phyloP scores from a whole-genome alignment of 495 filamentous ascomycete genomes.

The Trichoderma asperelloides region DNA sequence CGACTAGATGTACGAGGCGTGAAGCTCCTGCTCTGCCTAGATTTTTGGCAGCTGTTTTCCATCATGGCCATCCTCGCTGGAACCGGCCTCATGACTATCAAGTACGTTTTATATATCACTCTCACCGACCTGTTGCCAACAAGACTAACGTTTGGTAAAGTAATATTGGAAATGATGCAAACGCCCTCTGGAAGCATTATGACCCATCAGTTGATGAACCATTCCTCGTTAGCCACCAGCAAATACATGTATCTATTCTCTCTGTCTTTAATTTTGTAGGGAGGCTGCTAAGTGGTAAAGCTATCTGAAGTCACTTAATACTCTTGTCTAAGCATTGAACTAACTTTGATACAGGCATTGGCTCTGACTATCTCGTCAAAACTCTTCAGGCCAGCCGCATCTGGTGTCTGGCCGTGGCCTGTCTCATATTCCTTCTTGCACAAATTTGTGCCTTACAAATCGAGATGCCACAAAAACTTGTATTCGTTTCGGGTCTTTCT shows the following conservation, averaged over 20 bases:
- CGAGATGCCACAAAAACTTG: slow-evolving; percentile 68
- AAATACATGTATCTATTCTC: slow-evolving; percentile 87
- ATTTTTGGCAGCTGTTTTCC: slow-evolving; percentile 85
- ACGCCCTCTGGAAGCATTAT: slow-evolving; percentile 69
- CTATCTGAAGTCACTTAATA: not conserved
- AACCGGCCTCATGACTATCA: slow-evolving; percentile 97
- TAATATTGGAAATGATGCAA: slow-evolving; percentile 92
- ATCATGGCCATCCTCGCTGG: slow-evolving; percentile 85
- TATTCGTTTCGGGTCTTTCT: slow-evolving; percentile 69
- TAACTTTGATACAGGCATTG: slow-evolving; percentile 50
- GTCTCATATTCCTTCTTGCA: slow-evolving; percentile 67
- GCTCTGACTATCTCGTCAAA: slow-evolving; percentile 82
- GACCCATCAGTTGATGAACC: slow-evolving; percentile 61
- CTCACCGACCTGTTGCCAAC: not conserved
- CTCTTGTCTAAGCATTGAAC: not conserved
- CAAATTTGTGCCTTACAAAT: slow-evolving; percentile 75
- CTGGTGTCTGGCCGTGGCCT: slow-evolving; percentile 79
- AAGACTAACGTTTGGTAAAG: slow-evolving; percentile 41
- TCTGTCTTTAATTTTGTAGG: slow-evolving; percentile 79
- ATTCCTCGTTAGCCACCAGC: slow-evolving; percentile 75
- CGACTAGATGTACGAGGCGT: slow-evolving; percentile 86
- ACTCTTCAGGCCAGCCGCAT: slow-evolving; percentile 67
- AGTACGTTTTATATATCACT: slow-evolving; percentile 49
- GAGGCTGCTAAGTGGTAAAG: slow-evolving; percentile 62
- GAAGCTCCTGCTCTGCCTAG: slow-evolving; percentile 59